Evolutionary conservation across 2,329 filamentous ascomycete species (phyloP), one percentile per base, ranked within the genome.

Genomic region (Rhynchosporium agropyri): DNA sequence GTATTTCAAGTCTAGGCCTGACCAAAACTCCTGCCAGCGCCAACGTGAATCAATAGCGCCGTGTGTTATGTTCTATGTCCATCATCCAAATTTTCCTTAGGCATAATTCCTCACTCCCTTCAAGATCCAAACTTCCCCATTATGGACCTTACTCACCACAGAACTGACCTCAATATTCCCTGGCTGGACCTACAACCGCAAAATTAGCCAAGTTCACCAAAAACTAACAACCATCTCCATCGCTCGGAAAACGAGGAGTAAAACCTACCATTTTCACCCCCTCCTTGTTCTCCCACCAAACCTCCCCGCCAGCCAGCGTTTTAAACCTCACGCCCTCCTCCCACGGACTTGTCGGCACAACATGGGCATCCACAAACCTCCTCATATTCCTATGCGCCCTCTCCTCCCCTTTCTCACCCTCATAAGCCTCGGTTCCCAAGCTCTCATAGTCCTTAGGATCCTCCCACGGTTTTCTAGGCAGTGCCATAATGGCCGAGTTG

Each of bases 401-500:
- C 62, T 92, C 87, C 72, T 89, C 84, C 0, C 92, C 94, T 15
- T 85, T 84, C 0, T 82, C 79, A 0, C 92, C 92, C 53, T 89
- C 85, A 73, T 97, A 97, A 1, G 89, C 91, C 38, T 87, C 77
- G 1, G 83, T 80, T 0, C 91, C 92, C 3, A 89, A 78, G 1
- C 76, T 76, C 3, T 81, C 78, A 74, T 95, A 94, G 68, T 97
- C 92, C 58, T 82, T 77, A 0, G 89, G 85, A 66, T 93, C 80
- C 71, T 90, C 91, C 91, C 91, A 96, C 0, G 93, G 93, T 76
- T 97, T 98, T 58, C 89, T 83, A 0, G 92, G 90, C 29, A 98
- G 79, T 0, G 77, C 79, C 68, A 90, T 89, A 72, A 99, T 86
- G 3, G 88, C 92, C 20, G 84, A 86, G 80, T 99, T 98, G 60